Conservation (phyloP, 345 rosid genomes). For the Pistacia vera region DNA sequence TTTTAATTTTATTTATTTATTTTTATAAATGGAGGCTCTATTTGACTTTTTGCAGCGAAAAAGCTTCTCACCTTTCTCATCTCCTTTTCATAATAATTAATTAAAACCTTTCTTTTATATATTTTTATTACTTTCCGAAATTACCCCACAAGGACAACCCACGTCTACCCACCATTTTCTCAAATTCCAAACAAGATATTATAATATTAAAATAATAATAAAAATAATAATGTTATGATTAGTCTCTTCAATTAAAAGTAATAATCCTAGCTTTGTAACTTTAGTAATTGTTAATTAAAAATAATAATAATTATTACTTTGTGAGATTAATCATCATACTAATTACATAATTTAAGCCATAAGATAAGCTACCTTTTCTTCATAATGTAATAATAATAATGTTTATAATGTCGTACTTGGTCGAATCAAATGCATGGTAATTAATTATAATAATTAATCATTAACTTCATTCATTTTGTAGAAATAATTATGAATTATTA, state of each 20-base stretch:
- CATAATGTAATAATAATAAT: constrained; percentile 10
- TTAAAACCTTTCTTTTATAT: not conserved
- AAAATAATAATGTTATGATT: constrained; percentile 35
- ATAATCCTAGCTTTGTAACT: constrained; percentile 8
- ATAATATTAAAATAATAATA: too few relatives aligned
- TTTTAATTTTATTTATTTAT: too few relatives aligned
- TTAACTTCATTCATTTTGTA: not conserved
- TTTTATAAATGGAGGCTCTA: constrained; percentile 37
- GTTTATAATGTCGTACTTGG: constrained; percentile 15
- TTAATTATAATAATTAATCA: not conserved
- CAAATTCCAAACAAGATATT: constrained; percentile 42
- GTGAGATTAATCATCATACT: constrained; percentile 2
- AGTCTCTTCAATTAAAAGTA: constrained; percentile 33
- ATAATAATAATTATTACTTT: not conserved
- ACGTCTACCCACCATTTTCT: constrained; percentile 53
- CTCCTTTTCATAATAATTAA: constrained; percentile 14
- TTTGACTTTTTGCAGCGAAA: constrained; percentile 63
- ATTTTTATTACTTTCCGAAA: not conserved
- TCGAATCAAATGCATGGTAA: not conserved
- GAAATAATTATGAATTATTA: not conserved
- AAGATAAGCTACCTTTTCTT: not conserved
- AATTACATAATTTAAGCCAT: constrained; percentile 13
- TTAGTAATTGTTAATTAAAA: not conserved
- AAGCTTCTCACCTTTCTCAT: constrained; percentile 57
- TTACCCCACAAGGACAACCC: constrained; percentile 16